Conservation (phyloP, 2,329 filamentous ascomycete species). For the Emmonsiellopsis sp. region DNA sequence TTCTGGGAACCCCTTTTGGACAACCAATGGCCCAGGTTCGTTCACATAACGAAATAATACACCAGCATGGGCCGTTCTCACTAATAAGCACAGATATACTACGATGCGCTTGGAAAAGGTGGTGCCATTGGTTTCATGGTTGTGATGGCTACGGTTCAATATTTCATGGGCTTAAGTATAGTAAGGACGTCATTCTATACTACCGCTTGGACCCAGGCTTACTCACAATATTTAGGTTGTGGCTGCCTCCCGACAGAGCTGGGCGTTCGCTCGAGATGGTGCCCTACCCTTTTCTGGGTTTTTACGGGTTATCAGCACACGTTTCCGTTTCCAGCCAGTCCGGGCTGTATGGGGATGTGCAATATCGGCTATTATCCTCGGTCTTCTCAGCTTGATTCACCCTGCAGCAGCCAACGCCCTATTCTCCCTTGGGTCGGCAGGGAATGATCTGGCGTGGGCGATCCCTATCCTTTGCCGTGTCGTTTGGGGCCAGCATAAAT, state of each 20-base stretch:
- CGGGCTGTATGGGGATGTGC: constrained; percentile 48
- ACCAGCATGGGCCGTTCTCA: not conserved
- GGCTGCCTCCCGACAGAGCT: constrained; percentile 51
- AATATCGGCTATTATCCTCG: constrained; percentile 42
- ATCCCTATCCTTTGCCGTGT: constrained; percentile 50
- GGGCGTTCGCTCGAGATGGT: constrained; percentile 55
- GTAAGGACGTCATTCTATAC: constrained; percentile 12
- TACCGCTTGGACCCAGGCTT: constrained; percentile 1
- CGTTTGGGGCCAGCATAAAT: constrained; percentile 49
- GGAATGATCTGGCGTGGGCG: constrained; percentile 53
- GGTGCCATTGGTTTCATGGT: constrained; percentile 51
- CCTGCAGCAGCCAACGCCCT: constrained; percentile 48
- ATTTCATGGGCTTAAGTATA: constrained; percentile 51
- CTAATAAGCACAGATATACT: constrained; percentile 43
- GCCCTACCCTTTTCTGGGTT: constrained; percentile 51
- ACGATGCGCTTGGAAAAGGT: constrained; percentile 49
- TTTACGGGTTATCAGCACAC: constrained; percentile 47
- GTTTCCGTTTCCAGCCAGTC: constrained; percentile 49
- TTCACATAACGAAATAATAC: not conserved
- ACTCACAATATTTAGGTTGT: constrained; percentile 31
- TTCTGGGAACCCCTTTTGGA: constrained; percentile 43
- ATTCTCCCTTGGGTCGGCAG: constrained; percentile 51
- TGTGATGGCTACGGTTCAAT: constrained; percentile 52
- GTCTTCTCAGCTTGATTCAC: constrained; percentile 50
- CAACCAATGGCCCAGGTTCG: constrained; percentile 47